Evolutionary conservation across 2,329 filamentous ascomycete species (phyloP).

Genomic region (Sphaerulina musiva): DNA sequence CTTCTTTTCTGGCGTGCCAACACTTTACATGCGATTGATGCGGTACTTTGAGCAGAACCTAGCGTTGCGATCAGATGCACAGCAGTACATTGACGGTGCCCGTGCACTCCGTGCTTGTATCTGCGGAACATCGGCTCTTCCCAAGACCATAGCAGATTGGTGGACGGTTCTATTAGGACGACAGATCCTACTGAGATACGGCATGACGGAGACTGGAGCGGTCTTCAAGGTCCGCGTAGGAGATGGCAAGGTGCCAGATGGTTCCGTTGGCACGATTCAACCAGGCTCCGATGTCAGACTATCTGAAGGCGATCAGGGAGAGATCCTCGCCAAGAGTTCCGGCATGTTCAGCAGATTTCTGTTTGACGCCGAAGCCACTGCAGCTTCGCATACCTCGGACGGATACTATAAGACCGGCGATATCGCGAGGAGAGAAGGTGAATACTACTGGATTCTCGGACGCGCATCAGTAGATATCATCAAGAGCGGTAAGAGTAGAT

Average conservation of each 20-base stretch:
- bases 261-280: conserved; percentile 43
- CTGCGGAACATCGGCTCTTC: conserved; percentile 46
- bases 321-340: conserved; percentile 39
- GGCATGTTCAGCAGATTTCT: conserved; percentile 34
- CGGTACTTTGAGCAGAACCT: conserved; percentile 40
- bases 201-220: conserved; percentile 48
- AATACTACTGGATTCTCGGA: conserved; percentile 49
- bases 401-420: conserved; percentile 34
- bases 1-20: conserved; percentile 49
- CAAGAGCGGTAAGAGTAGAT: conserved; percentile 35
- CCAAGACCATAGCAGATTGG: conserved; percentile 47
- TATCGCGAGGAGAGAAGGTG: conserved; percentile 36
- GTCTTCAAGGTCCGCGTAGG: conserved; percentile 42
- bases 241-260: conserved; percentile 37
- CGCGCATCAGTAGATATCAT: conserved; percentile 50
- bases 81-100: conserved; percentile 41
- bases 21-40: conserved; percentile 46
- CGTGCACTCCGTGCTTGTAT: conserved; percentile 38
- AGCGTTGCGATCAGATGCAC: conserved; percentile 26
- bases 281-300: conserved; percentile 44
- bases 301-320: conserved; percentile 43
- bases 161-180: conserved; percentile 43
- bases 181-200: conserved; percentile 44
- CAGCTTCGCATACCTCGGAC: conserved; percentile 26
- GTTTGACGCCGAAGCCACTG: conserved; percentile 29